phyloP scores from a whole-genome alignment of 495 filamentous ascomycete species.

The Cryomyces minteri region DNA sequence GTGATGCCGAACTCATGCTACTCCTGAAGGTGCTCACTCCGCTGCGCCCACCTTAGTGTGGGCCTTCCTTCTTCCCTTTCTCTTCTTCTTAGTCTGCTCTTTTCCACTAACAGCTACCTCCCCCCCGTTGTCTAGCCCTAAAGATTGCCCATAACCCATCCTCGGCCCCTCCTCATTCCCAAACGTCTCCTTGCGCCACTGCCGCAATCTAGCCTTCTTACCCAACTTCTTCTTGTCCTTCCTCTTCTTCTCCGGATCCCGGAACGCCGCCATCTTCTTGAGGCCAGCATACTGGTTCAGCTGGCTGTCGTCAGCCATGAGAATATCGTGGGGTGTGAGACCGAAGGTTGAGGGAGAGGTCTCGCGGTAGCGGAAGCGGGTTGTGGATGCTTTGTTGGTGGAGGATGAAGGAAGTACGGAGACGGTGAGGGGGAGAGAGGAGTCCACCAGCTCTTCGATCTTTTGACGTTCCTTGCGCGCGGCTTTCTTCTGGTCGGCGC shows the following conservation, averaged over 20 bases:
- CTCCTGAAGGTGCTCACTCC: no score
- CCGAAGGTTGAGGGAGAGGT: constrained; percentile 83
- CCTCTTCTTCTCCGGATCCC: constrained; percentile 71
- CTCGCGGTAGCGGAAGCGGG: constrained; percentile 71
- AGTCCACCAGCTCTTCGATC: constrained; percentile 75
- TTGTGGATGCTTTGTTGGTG: no score
- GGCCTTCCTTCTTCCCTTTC: no score
- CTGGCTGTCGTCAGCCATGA: constrained; percentile 72
- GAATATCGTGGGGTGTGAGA: constrained; percentile 72
- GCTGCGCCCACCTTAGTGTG: no score
- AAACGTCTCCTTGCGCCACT: constrained; percentile 90
- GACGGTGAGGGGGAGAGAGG: constrained; percentile 54
- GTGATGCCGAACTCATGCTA: no score
- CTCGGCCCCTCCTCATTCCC: constrained; percentile 48
- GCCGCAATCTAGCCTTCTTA: constrained; percentile 74
- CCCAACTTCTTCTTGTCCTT: constrained; percentile 72
- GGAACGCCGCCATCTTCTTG: constrained; percentile 84
- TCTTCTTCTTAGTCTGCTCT: no score
- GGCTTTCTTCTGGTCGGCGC: constrained; percentile 44
- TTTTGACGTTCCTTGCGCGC: constrained; percentile 61
- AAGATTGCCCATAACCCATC: constrained; percentile 7
- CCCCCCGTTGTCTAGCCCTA: constrained; percentile 3
- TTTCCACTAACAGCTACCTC: neutral
- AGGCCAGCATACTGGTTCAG: constrained; percentile 83
- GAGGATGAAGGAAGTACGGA: constrained; percentile 26